Evolutionary conservation across 2,329 filamentous ascomycete species (phyloP), one percentile per base, ranked within the genome.

Genomic region (Aspergillus sp.): DNA sequence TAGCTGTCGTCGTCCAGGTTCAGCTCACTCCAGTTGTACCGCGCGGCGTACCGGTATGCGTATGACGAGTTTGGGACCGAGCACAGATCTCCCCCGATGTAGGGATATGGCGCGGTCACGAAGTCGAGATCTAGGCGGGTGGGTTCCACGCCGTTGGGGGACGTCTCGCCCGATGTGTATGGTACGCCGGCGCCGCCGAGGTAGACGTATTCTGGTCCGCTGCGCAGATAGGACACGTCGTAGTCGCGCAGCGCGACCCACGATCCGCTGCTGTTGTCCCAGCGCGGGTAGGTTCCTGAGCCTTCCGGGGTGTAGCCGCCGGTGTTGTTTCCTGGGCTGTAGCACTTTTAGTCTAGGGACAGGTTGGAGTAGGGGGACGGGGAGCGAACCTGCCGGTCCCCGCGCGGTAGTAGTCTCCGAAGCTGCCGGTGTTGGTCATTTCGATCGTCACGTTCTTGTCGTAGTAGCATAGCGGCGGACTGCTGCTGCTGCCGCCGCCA

Each of bases 251-350:
- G 26, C 19, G 30, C 20, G 3, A 38, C 30, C 38, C 46, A 52
- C 30, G 22, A n/a, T 5, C 40, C 45, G 26, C 45, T 52, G 45
- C 50, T 45, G 36, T 49, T 52, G 36, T 52, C 50, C 38, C 47
- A 49, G 14, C 26, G 19, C 9, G 50, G 50, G 4, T 26, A 20
- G 13, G 50, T 48, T 19, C 50, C 50, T 17, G 50, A 52, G 22
- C 50, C 45, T 20, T 52, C 38, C 14, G 36, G 50, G 11, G 50
- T 52, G 13, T 22, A 43, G 30, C 50, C 50, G 19, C 50, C 50
- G 5, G 30, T n/a, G 17, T 45, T 52, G 50, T 42, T 49, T n/a
- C 38, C 44, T 10, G 16, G 32, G 8, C 30, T 38, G 14, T 30
- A 24, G 22, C 22, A n/a, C 7, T 24, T 7, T 30, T 11, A 30